These are phyloP conservation scores for Suhomyces prunicola DNA, from an alignment of 805 yeast genomes.

Conservation along the genomic window DNA sequence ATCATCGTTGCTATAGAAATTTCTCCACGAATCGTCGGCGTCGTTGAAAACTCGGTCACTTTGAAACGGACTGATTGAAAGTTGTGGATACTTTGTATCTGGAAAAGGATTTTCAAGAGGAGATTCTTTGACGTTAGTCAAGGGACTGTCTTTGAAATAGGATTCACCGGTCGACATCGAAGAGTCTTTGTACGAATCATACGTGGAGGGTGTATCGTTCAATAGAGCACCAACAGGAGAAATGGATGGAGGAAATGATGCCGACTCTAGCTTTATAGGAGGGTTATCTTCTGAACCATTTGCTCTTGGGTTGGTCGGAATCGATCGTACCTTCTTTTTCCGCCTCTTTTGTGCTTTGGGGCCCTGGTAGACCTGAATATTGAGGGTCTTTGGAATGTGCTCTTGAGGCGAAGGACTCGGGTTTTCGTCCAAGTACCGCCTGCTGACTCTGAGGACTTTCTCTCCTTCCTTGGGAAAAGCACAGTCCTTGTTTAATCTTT, in stretches of 20 bases:
- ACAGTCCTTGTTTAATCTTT: constrained; percentile 30
- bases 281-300: neutral
- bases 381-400: constrained; percentile 1
- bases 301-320: neutral
- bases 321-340: neutral
- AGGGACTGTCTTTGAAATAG: neutral
- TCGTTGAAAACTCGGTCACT: neutral
- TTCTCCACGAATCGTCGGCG: neutral
- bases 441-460: constrained; percentile 28
- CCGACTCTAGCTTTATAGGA: neutral
- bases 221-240: neutral
- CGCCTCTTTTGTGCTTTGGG: constrained; percentile 6
- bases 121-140: neutral
- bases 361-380: constrained; percentile 8
- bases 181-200: neutral
- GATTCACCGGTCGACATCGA: neutral
- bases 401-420: constrained; percentile 1
- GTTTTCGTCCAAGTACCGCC: constrained; percentile 5
- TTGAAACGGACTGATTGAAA: neutral
- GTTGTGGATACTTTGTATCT: neutral
- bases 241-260: neutral
- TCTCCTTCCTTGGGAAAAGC: constrained; percentile 37
- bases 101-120: neutral
- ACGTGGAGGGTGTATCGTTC: neutral
- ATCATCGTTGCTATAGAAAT: constrained; percentile 25